Percentiles rank a stretch among this genome's conserved stretches.
Conservation (phyloP, 306 rosid species). For the Rosa chinensis region DNA sequence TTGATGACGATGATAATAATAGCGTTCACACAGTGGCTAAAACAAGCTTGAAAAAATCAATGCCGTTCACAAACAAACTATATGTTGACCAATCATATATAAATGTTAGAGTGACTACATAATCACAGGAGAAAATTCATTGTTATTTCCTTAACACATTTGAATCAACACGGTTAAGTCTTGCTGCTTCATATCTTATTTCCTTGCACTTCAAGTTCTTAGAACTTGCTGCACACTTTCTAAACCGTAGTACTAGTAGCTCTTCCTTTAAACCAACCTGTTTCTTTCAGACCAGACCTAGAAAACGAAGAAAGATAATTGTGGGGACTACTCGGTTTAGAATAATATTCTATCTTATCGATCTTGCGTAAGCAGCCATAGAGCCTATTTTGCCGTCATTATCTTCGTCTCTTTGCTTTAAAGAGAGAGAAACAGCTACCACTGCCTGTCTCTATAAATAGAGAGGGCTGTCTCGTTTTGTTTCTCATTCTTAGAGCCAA, state of each 20-base stretch:
- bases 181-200: not conserved
- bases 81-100: not conserved
- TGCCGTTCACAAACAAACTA: not conserved
- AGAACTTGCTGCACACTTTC: constrained; percentile 41
- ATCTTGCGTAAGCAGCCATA: constrained; percentile 5
- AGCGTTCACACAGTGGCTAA: not conserved
- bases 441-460: constrained; percentile 22
- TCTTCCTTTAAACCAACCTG: constrained; percentile 22
- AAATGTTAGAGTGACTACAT: not conserved
- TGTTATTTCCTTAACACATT: not conserved
- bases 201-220: constrained; percentile 24
- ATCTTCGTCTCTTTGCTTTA: constrained; percentile 3
- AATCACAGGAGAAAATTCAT: not conserved
- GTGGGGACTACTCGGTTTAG: constrained; percentile 30
- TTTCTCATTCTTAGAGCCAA: constrained; percentile 16
- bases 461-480: not conserved
- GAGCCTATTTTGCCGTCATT: not conserved
- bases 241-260: not conserved
- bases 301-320: constrained; percentile 13
- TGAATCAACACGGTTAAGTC: not conserved
- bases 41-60: not conserved
- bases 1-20: not conserved
- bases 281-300: constrained; percentile 26
- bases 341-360: constrained; percentile 24
- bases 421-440: not conserved